Percentiles rank a stretch among this genome's conserved stretches.
These are phyloP conservation scores for Aspergillus melleus DNA, from an alignment of 2,329 filamentous ascomycete genomes.

Conservation along the genomic window DNA sequence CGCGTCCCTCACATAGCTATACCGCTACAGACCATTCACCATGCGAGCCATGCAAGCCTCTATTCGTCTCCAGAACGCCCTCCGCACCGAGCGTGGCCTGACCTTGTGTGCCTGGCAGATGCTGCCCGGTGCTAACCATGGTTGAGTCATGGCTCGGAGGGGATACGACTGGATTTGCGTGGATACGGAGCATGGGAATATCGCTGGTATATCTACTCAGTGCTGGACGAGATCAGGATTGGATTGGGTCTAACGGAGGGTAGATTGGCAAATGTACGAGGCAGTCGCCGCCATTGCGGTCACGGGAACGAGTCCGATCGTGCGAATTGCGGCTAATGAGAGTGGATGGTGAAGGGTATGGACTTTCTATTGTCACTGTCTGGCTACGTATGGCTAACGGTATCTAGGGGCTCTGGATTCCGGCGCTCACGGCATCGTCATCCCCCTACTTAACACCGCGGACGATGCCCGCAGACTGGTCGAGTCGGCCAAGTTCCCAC, in stretches of 20 bases:
- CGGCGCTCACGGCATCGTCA: conserved; percentile 57
- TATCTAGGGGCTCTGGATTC: conserved; percentile 54
- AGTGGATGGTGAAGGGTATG: neutral
- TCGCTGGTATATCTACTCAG: neutral
- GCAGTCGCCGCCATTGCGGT: neutral
- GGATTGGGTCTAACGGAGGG: neutral
- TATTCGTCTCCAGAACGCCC: neutral
- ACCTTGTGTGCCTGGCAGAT: neutral
- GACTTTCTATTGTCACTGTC: neutral
- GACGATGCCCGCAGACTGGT: conserved; percentile 56
- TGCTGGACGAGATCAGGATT: neutral
- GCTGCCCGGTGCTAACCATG: neutral
- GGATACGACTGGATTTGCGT: neutral
- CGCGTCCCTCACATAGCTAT: neutral
- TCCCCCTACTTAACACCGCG: conserved; percentile 54
- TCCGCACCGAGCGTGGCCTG: neutral
- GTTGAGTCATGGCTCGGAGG: neutral
- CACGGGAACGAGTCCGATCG: neutral
- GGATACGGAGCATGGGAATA: neutral
- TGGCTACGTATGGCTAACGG: neutral
- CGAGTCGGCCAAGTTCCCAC: conserved; percentile 57
- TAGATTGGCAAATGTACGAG: neutral
- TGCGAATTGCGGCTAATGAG: neutral
- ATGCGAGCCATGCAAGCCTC: neutral
- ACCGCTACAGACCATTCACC: neutral